Evolutionary conservation across 495 filamentous ascomycete species (phyloP), one percentile per base, ranked within the genome.

Genomic region (Aspergillus cavernicola): DNA sequence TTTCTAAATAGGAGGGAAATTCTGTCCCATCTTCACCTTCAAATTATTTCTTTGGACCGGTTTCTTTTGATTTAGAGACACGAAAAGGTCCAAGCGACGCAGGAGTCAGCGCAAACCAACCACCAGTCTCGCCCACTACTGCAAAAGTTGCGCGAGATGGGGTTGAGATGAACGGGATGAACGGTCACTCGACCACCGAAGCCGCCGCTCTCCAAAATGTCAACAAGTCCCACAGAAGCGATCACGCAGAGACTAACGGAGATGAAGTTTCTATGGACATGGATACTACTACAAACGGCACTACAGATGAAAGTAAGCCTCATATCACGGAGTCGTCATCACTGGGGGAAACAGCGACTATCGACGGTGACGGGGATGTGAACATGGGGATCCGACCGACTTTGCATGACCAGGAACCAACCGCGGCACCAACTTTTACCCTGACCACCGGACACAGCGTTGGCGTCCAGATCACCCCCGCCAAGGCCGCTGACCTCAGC

Each of bases 381-480:
- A 71, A 66, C 60, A 74, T 74, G 68, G 67, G 59, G 43, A 53
- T 47, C 41, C 60, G 48, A 57, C 53, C 61, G 56, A 55, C 55
- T 32, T 56, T 50, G 23, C 60, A 64, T 36, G 54, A 67, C 52
- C 56, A 70, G 57, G 70, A 63, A 59, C 63, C 65, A 63, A 56
- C 66, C 45, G 68, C 63, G 36, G 66, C 65, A 39, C 77, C 82
- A 50, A 83, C 80, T 26, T 76, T 81, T 26, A 76, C 75, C 13
- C 69, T 83, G 65, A 85, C 81, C 38, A 82, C 78, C 53, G 86
- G 87, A 45, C 77, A 79, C 55, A 87, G 86, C 62, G 75, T 83
- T 60, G 86, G 83, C 65, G 86, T 87, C 42, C 87, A 90, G 71
- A 73, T 71, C 62, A 65, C 65, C 53, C 69, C 74, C 66, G 69